A percentile compares a stretch with the other conserved stretches of the same genome.
These are phyloP conservation scores for Gloeopeniophorella convolvens DNA, from an alignment of 768 basidiomycete species.

Conservation along the genomic window DNA sequence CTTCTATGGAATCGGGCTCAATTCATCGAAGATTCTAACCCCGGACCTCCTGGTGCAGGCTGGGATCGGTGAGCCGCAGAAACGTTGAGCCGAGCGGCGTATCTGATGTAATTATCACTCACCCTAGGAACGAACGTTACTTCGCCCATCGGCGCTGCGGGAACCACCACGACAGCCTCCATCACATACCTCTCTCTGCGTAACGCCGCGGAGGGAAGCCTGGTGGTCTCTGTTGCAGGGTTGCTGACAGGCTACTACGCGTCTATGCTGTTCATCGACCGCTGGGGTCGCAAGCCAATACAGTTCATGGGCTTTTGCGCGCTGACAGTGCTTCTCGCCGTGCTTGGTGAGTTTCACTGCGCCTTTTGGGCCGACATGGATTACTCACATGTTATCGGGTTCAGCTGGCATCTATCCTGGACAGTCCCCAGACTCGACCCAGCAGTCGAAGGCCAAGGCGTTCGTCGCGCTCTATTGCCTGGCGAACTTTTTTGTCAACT, in stretches of 20 bases:
- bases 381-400: slow-evolving; percentile 17
- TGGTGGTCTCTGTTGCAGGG: slow-evolving; percentile 70
- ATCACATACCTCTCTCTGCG: slow-evolving; percentile 49
- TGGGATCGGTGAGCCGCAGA: slow-evolving; percentile 66
- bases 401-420: slow-evolving; percentile 14
- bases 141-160: too few species aligned
- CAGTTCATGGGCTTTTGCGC: slow-evolving; percentile 70
- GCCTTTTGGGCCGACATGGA: too few species aligned
- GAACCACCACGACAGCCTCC: too few species aligned
- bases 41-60: slow-evolving; percentile 36
- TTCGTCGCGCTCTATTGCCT: slow-evolving; percentile 37
- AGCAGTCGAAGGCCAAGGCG: slow-evolving; percentile 32
- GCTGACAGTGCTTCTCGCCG: slow-evolving; percentile 57
- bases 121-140: too few species aligned
- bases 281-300: slow-evolving; percentile 76
- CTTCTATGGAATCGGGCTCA: slow-evolving; percentile 85
- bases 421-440: slow-evolving; percentile 18
- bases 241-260: slow-evolving; percentile 76
- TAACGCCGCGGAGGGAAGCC: slow-evolving; percentile 65
- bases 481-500: slow-evolving; percentile 39
- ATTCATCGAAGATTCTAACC: slow-evolving; percentile 65
- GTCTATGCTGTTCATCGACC: slow-evolving; percentile 59
- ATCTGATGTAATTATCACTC: too few species aligned
- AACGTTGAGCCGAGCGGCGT: too few species aligned
- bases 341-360: slow-evolving; percentile 63